phyloP scores from a whole-genome alignment of 129 eudicot species.

The Daucus carota region DH1_v3.0 NC_030386.2:36212501-36213000 shows the following conservation, averaged over 20 bases:
- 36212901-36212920: too few species aligned
- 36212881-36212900: too few species aligned
- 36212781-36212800: too few species aligned
- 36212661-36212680: background rate
- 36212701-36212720: background rate
- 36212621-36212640: background rate
- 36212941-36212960: too few species aligned
- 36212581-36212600: background rate
- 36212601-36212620: background rate
- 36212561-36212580: background rate
- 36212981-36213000: too few species aligned
- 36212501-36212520: constrained; percentile 15
- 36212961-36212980: too few species aligned
- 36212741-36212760: background rate
- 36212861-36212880: too few species aligned
- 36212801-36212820: too few species aligned
- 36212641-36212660: background rate
- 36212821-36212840: too few species aligned
- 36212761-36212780: too few species aligned
- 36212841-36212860: too few species aligned
- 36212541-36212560: background rate
- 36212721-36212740: background rate
- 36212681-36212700: background rate
- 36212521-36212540: background rate
- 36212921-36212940: too few species aligned